Evolutionary conservation across 352 stramenopile genomes (phyloP), one percentile per base, ranked within the genome.

Genomic region (Globisporangium takayamanum): DNA sequence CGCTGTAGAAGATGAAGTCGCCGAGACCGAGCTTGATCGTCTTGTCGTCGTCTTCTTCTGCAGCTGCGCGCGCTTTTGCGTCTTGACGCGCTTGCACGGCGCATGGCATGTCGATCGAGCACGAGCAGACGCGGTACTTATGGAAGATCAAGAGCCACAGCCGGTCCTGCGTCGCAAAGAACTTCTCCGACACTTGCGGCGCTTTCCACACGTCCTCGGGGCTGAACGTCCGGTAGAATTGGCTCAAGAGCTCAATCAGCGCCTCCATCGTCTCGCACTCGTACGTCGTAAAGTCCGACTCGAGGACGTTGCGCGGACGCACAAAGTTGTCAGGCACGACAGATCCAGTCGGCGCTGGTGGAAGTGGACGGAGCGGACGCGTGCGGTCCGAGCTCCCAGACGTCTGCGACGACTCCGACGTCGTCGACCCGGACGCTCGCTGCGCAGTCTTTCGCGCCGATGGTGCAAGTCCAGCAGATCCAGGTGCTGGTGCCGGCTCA

Each of bases 1-100:
- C 89, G 68, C 84, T 97, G 79, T 99, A 99, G 68, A 99, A 99
- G 53, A 99, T 98, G 68, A 99, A 99, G 73, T 99, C 97, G 20
- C 97, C 97, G 22, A 98, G 72, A 22, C 94, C 94, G 22, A 98
- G 67, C 66, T 97, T 92, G 68, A 98, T 98, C 15, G 84, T 95
- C 59, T 96, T 95, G 70, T 87, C 64, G 28, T 84, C 78, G 56
- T 90, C 81, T 4, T 89, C 68, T 37, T 83, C 75, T 5, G 62
- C 48, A 44, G 70, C 68, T 18, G 67, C 72, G 55, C 70, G 64
- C 14, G 64, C 64, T 28, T 80, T 75, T 26, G 72, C 74, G 41
- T 90, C 76, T 30, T 82, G 77, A 39, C 79, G 76, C 42, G 68
- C 69, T 51, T 94, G 81, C 14, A 94, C 76, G 1, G 81, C 69